phyloP scores from a whole-genome alignment of 768 basidiomycete genomes.

The Mycena floridula region DNA sequence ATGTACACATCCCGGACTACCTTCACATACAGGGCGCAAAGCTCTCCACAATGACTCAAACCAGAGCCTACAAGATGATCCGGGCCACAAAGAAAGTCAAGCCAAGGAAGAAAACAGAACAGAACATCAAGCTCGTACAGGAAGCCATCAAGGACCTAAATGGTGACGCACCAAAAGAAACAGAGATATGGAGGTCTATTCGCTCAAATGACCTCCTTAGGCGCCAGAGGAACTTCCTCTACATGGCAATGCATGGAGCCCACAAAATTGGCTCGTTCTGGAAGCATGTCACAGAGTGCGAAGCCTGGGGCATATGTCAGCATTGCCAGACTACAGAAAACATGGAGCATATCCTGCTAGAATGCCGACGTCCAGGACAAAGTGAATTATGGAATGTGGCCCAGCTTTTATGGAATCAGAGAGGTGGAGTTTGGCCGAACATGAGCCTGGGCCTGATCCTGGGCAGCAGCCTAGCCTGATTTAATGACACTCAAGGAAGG shows the following conservation, averaged over 20 bases:
- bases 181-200: slow-evolving; percentile 8
- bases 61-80: too few relatives aligned
- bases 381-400: neutral
- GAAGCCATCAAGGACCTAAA: slow-evolving; percentile 1
- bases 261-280: neutral
- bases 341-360: neutral
- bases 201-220: slow-evolving; percentile 7
- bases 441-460: neutral
- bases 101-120: slow-evolving; percentile 1
- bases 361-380: neutral
- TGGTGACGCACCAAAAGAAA: neutral
- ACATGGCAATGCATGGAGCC: neutral
- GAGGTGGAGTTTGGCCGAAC: neutral
- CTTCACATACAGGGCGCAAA: too few relatives aligned
- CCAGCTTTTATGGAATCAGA: neutral
- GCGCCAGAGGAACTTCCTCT: neutral
- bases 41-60: too few relatives aligned
- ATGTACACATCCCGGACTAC: too few relatives aligned
- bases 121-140: slow-evolving; percentile 2
- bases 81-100: too few relatives aligned
- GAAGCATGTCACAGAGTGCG: neutral
- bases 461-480: neutral
- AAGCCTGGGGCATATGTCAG: neutral
- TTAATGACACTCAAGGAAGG: neutral
- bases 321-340: neutral